Evolutionary conservation across 2,329 filamentous ascomycete genomes (phyloP).

Genomic region (Cyanodermella asteris): DNA sequence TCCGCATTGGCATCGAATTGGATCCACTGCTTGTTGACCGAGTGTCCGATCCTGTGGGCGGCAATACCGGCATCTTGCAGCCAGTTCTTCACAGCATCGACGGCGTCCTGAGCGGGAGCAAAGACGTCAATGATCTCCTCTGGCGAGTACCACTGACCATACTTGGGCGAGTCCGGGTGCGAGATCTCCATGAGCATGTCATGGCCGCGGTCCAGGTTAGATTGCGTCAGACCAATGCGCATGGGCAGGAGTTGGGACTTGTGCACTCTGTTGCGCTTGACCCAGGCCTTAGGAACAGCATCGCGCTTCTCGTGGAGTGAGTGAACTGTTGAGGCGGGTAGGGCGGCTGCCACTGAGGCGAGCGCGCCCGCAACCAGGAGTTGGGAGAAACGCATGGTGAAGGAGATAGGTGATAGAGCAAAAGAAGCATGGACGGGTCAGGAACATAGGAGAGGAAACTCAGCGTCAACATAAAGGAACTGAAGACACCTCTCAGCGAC

Average conservation of each 20-base stretch:
- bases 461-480: no score
- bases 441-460: no score
- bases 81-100: conserved; percentile 19
- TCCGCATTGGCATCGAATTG: conserved; percentile 30
- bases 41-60: conserved; percentile 24
- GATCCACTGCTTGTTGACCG: conserved; percentile 30
- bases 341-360: conserved; percentile 8
- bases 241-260: conserved; percentile 18
- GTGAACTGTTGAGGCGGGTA: conserved; percentile 13
- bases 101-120: conserved; percentile 21
- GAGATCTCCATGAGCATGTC: conserved; percentile 22
- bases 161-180: conserved; percentile 18
- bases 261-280: conserved; percentile 17
- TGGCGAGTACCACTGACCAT: conserved; percentile 20
- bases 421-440: no score
- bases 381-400: conserved; percentile 3
- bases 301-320: conserved; percentile 22
- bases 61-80: conserved; percentile 24
- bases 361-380: conserved; percentile 2
- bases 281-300: conserved; percentile 14
- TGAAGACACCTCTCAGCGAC: no score
- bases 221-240: conserved; percentile 23
- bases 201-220: conserved; percentile 21
- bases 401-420: no score
- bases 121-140: conserved; percentile 22